Percentiles rank a stretch among this genome's conserved stretches.
These are phyloP conservation scores for Penicillium malachiteum DNA, from an alignment of 495 filamentous ascomycete genomes.

Conservation along the genomic window DNA sequence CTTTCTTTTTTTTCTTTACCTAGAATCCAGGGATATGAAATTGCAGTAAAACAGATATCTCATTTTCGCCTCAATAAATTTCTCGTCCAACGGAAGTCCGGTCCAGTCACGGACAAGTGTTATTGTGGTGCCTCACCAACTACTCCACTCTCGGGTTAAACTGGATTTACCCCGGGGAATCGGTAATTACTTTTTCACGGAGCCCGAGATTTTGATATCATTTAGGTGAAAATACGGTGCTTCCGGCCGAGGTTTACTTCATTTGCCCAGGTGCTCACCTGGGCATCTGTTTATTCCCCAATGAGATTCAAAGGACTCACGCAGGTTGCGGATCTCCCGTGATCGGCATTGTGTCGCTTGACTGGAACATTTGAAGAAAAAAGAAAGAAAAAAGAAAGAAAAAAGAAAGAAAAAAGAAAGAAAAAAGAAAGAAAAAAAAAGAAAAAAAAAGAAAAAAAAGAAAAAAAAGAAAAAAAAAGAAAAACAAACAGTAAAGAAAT, in stretches of 20 bases:
- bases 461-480: neutral
- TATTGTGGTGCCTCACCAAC: slow-evolving; percentile 10
- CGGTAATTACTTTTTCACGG: too few species aligned
- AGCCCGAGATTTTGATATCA: too few species aligned
- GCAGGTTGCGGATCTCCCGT: slow-evolving; percentile 21
- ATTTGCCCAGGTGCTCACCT: too few species aligned
- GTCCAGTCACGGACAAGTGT: slow-evolving; percentile 13
- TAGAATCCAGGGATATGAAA: slow-evolving; percentile 6
- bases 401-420: neutral
- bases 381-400: slow-evolving; percentile 3
- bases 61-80: neutral
- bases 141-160: neutral
- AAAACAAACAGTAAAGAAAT: neutral
- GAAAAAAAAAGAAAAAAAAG: too few species aligned
- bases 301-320: neutral
- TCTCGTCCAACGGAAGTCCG: slow-evolving; percentile 23
- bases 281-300: too few species aligned
- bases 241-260: too few species aligned
- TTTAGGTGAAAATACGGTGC: too few species aligned
- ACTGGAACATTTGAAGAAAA: neutral
- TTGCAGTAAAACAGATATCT: neutral
- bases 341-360: slow-evolving; percentile 13
- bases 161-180: too few species aligned
- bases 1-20: slow-evolving; percentile 9
- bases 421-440: neutral